phyloP scores from a whole-genome alignment of 768 basidiomycete genomes.

The Suillus paluster region DNA sequence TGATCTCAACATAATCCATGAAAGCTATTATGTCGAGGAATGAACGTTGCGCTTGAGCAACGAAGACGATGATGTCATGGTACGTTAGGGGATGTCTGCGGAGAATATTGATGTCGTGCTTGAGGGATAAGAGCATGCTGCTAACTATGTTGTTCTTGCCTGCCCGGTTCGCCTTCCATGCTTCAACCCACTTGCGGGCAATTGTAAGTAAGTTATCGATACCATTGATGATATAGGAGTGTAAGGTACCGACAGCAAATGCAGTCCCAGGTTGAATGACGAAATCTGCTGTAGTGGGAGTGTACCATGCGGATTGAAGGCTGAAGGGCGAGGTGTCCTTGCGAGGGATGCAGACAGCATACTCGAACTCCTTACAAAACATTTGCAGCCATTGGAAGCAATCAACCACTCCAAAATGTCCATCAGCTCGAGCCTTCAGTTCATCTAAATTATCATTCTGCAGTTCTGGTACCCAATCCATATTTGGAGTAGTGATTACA shows the following conservation, averaged over 20 bases:
- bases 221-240: background rate
- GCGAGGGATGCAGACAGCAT: too few relatives aligned
- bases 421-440: too few relatives aligned
- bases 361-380: too few relatives aligned
- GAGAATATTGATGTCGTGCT: slow-evolving; percentile 3
- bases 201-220: background rate
- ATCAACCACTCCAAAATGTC: too few relatives aligned
- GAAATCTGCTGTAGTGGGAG: too few relatives aligned
- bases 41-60: slow-evolving; percentile 6
- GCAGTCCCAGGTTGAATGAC: background rate
- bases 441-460: too few relatives aligned
- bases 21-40: slow-evolving; percentile 12
- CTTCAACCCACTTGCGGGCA: background rate
- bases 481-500: too few relatives aligned
- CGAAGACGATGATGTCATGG: slow-evolving; percentile 4
- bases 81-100: slow-evolving; percentile 2
- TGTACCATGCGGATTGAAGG: too few relatives aligned
- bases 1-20: slow-evolving; percentile 13
- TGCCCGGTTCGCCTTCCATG: background rate
- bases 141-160: slow-evolving; percentile 5
- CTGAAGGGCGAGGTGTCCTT: too few relatives aligned
- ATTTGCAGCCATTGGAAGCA: too few relatives aligned
- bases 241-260: background rate
- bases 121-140: background rate
- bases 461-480: too few relatives aligned